These are phyloP conservation scores for Raffaelea ambrosiae DNA, from an alignment of 2,329 filamentous ascomycete species.

Conservation along the genomic window DNA sequence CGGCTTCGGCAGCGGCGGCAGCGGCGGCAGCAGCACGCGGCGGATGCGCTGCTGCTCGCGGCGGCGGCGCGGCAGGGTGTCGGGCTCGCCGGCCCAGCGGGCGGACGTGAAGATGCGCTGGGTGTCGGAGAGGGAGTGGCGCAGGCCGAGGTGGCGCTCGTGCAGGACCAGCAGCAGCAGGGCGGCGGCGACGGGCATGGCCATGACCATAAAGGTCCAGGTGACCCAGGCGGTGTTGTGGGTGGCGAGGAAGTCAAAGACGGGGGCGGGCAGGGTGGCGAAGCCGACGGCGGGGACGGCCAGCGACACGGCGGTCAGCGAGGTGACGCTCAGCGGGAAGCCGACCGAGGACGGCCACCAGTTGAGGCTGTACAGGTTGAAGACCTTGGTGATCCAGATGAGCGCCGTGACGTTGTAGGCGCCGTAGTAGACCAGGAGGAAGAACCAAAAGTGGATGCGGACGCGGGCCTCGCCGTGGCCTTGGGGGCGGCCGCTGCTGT, in stretches of 20 bases:
- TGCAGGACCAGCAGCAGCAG: constrained; percentile 55
- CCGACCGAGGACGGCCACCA: constrained; percentile 61
- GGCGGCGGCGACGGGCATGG: constrained; percentile 57
- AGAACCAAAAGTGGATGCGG: constrained; percentile 64
- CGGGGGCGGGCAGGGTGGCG: constrained; percentile 36
- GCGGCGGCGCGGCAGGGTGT: constrained; percentile 31
- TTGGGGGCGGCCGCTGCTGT: constrained; percentile 34
- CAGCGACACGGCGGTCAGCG: constrained; percentile 53
- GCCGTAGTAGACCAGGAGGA: constrained; percentile 60
- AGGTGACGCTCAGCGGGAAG: constrained; percentile 54
- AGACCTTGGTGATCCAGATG: constrained; percentile 64
- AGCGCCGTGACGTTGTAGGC: constrained; percentile 60
- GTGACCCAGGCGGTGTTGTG: constrained; percentile 63
- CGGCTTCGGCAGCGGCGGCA: no score
- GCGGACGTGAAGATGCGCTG: constrained; percentile 59
- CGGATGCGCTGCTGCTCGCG: not conserved
- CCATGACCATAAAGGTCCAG: constrained; percentile 64
- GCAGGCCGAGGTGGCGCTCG: constrained; percentile 53
- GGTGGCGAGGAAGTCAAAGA: constrained; percentile 36
- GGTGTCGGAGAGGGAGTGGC: constrained; percentile 55
- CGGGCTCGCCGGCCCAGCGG: constrained; percentile 55
- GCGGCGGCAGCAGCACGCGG: no score
- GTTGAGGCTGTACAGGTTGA: constrained; percentile 63
- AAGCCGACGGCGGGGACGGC: constrained; percentile 53
- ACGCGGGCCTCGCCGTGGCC: constrained; percentile 57